Conservation (phyloP, 305 asterid species). For the Fraxinus ornus region DNA sequence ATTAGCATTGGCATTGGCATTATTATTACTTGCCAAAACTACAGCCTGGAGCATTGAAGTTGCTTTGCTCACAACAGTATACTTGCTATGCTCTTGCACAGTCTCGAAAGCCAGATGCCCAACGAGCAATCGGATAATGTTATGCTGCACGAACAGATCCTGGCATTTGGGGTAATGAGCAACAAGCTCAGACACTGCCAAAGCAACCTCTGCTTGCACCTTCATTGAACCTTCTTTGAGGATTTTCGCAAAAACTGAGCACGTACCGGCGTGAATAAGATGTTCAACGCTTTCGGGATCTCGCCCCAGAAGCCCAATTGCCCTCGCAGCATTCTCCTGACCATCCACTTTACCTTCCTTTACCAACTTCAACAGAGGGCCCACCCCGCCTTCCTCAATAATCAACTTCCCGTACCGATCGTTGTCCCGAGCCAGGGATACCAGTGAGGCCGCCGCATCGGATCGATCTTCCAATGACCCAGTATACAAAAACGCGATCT, state of each 20-base stretch:
- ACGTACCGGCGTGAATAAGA: constrained; percentile 48
- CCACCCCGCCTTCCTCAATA: constrained; percentile 57
- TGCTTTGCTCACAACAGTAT: constrained; percentile 38
- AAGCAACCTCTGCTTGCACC: constrained; percentile 48
- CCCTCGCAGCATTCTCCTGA: constrained; percentile 48
- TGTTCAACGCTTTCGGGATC: constrained; percentile 52
- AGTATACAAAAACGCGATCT: constrained; percentile 36
- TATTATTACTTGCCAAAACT: constrained; percentile 34
- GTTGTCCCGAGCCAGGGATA: constrained; percentile 42
- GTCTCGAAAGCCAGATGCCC: constrained; percentile 49
- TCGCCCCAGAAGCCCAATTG: constrained; percentile 50
- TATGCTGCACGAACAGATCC: constrained; percentile 44
- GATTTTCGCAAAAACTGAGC: constrained; percentile 44
- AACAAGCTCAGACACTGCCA: constrained; percentile 55
- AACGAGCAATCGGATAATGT: constrained; percentile 42
- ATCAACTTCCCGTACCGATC: constrained; percentile 48
- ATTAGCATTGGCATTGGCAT: background rate
- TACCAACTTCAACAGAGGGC: constrained; percentile 40
- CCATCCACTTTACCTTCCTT: constrained; percentile 50
- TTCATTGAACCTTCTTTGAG: constrained; percentile 49
- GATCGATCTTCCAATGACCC: constrained; percentile 43
- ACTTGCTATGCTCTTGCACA: constrained; percentile 50
- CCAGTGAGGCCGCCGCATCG: constrained; percentile 51
- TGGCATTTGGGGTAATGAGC: constrained; percentile 49
- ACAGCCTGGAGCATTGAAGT: constrained; percentile 50